phyloP scores from a whole-genome alignment of 495 filamentous ascomycete genomes.

The Penicillium coffeae region DNA sequence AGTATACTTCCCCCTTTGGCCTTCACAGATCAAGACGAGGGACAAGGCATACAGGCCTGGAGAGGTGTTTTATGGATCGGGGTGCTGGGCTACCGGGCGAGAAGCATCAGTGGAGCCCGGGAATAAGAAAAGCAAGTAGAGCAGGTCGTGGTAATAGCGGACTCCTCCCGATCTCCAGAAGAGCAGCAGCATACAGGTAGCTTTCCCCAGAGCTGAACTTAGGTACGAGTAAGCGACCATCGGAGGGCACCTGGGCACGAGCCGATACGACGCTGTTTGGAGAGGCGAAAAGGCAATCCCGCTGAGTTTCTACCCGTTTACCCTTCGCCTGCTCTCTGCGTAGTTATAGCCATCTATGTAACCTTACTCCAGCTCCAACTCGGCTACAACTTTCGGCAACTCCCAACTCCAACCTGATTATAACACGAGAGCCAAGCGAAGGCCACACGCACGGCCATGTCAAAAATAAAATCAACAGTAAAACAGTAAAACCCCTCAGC shows the following conservation, averaged over 20 bases:
- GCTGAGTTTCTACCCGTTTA: no score
- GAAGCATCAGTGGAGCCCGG: constrained; percentile 2
- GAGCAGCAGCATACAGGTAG: no score
- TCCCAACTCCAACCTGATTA: no score
- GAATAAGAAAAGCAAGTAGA: not conserved
- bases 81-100: not conserved
- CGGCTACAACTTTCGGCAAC: constrained; percentile 14
- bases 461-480: constrained; percentile 1
- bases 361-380: constrained; percentile 22
- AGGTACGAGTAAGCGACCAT: constrained; percentile 22
- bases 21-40: no score
- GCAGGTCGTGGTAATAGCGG: constrained; percentile 1
- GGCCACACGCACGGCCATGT: constrained; percentile 18
- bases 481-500: not conserved
- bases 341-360: constrained; percentile 26
- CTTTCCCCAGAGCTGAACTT: not conserved
- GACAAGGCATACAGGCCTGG: not conserved
- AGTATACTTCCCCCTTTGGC: no score
- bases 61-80: constrained; percentile 5
- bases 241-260: constrained; percentile 30
- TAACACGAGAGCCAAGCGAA: no score
- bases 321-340: no score
- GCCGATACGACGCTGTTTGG: constrained; percentile 34
- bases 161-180: no score
- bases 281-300: constrained; percentile 15